phyloP scores from a whole-genome alignment of 2,329 filamentous ascomycete species.

The Sporothrix brasiliensis region DNA sequence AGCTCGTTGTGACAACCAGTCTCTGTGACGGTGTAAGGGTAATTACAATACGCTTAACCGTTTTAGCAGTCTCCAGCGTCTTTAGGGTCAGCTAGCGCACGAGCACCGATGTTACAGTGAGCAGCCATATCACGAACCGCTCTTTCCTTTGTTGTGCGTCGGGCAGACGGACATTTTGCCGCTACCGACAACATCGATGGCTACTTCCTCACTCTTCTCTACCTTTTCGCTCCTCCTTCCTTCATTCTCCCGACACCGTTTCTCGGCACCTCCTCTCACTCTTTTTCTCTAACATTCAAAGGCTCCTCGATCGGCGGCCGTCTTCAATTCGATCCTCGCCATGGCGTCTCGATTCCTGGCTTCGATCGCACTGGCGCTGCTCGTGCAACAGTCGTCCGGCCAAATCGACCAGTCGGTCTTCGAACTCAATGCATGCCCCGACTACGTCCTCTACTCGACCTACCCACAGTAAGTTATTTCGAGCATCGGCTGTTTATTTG shows the following conservation, averaged over 20 bases:
- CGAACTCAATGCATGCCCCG: conserved; percentile 58
- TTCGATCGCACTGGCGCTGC: conserved; percentile 30
- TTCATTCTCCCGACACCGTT: not conserved
- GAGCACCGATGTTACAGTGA: not conserved
- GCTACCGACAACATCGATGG: not conserved
- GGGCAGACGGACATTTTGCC: conserved; percentile 12
- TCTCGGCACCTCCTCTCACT: not conserved
- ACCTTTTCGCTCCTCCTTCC: not conserved
- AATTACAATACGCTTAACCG: not conserved
- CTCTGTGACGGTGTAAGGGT: not conserved
- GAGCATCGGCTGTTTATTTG: not conserved
- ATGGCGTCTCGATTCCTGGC: conserved; percentile 34
- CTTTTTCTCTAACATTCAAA: not conserved
- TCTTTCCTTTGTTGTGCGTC: not conserved
- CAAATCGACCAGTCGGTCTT: conserved; percentile 36
- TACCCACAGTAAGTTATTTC: conserved; percentile 57
- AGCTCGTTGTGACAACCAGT: not conserved
- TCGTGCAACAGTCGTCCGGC: conserved; percentile 25
- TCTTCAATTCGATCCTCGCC: not conserved
- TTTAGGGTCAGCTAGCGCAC: not conserved
- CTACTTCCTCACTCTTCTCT: not conserved
- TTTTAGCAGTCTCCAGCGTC: not conserved
- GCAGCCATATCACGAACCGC: not conserved
- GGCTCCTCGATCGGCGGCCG: not conserved
- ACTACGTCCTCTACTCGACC: conserved; percentile 64